These are phyloP conservation scores for Stephanodiscus triporus DNA, from an alignment of 108 stramenopile species.

Conservation along the genomic window DNA sequence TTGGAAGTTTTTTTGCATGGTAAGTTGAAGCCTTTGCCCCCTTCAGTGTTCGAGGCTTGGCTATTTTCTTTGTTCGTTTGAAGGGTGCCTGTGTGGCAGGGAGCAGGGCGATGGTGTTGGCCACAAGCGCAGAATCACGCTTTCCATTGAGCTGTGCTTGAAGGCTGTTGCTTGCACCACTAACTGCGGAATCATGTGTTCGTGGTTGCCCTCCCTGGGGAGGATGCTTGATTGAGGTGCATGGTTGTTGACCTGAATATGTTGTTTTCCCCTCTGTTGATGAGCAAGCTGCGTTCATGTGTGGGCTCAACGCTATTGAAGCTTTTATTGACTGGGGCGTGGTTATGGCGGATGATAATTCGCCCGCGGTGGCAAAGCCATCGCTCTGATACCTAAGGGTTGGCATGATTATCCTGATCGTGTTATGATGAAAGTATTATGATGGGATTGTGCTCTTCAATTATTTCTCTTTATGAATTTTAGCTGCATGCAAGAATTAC, in stretches of 20 bases:
- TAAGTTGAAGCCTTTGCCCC: background rate
- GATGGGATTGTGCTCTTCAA: background rate
- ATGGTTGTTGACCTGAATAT: background rate
- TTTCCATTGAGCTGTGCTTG: background rate
- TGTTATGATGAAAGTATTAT: no score
- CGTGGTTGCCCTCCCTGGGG: background rate
- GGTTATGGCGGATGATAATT: background rate
- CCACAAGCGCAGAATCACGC: background rate
- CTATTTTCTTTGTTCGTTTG: conserved; percentile 6
- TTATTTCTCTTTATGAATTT: background rate
- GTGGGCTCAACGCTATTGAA: background rate
- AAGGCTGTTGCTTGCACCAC: background rate
- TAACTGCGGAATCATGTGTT: background rate
- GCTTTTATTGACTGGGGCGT: background rate
- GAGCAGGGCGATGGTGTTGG: background rate
- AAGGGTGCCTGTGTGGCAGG: background rate
- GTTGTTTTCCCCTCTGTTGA: background rate
- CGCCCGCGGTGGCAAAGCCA: background rate
- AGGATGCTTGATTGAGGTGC: background rate
- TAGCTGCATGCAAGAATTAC: no score
- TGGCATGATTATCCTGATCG: background rate
- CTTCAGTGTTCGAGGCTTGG: conserved; percentile 1
- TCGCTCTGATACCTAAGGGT: background rate
- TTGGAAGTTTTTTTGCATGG: conserved; percentile 1
- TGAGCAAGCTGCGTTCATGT: background rate